Base-by-base conservation (phyloP, 306 rosid genomes). In the Hylodesmum podocarpum region DNA sequence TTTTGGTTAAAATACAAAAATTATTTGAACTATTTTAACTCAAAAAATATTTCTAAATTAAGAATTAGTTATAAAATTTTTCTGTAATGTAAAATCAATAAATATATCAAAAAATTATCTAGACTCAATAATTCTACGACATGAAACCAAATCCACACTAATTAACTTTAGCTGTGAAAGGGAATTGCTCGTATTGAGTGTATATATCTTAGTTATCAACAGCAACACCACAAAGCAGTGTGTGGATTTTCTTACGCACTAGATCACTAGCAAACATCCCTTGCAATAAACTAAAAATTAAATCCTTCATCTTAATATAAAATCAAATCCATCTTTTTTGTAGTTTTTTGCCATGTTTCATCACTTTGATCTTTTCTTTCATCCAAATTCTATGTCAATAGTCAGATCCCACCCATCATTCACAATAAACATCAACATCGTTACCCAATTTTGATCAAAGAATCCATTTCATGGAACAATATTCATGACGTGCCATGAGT, bases 131-230 rank as follows among this genome's bases (percentile, higher is more conserved):
- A n/a, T n/a, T n/a, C n/a, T n/a, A n/a, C n/a, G n/a, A n/a, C n/a
- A n/a, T n/a, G n/a, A n/a, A n/a, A n/a, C n/a, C n/a, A n/a, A n/a
- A n/a, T n/a, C n/a, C n/a, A n/a, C n/a, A 29, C 15, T n/a, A 69
- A 66, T 43, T 71, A 69, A 71, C 80, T 82, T 67, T 77, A 72
- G 73, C 55, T 19, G 66, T 87, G 97, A 91, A 86, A 91, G 76
- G 92, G 85, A 86, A 75, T 87, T 79, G 94, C 89, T 89, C 94
- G 81, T 91, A 91, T 91, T 80, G 77, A 58, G 70, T 66, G 64
- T 3, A 61, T 83, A 85, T 84, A 75, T 75, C 84, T 84, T 77
- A 89, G 92, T 91, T 91, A 91, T 91, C 91, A 87, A 79, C 81
- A 79, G 72, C 58, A 77, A 75, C 82, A 58, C 68, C 83, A 65